Evolutionary conservation across 441 rosid species (phyloP), one percentile per base, ranked within the genome.

Genomic region (Erodium moschatum): DNA sequence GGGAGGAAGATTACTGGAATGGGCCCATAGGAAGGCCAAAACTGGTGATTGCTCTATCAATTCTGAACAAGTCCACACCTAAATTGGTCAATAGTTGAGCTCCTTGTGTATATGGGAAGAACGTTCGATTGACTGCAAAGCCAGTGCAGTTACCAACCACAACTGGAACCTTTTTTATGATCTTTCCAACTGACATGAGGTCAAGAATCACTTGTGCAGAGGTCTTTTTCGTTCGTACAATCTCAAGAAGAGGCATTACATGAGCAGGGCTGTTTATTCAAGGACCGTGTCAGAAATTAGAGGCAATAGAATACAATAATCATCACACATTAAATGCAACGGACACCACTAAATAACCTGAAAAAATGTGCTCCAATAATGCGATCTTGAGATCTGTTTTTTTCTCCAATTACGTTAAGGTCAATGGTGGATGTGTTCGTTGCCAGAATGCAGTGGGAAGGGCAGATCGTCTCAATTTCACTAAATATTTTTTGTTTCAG

Each of bases 281-380:
- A 72, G 21, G 78, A 56, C 46, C 61, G 52, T 24, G 71, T 71
- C 64, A 78, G 44, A 3, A 60, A 21, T 21, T 21, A 60, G 10
- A 60, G n/a, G 15, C 6, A 21, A 13, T 21, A 1, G 8, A 2
- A 54, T 54, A 52, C 60, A n/a, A 52, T 52, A 52, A 4, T 52
- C 68, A 67, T 44, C 65, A 68, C 58, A 54, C n/a, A 65, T 66
- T 42, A 33, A 33, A 44, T 18, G n/a, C 11, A 40, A 66, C 6
- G 13, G 16, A 21, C 7, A 65, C 6, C 19, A 5, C 5, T 66
- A 19, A 40, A 58, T 66, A 64, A 89, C 98, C 98, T 94, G 90
- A 94, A 94, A 85, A 94, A 91, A 75, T 89, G 97, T 50, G 98
- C 98, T 5, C 98, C 98, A 72, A 94, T 77, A 35, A 94, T 88